phyloP scores from a whole-genome alignment of 192 early-diverging fungal genomes.

The Gonapodya sp. region DNA sequence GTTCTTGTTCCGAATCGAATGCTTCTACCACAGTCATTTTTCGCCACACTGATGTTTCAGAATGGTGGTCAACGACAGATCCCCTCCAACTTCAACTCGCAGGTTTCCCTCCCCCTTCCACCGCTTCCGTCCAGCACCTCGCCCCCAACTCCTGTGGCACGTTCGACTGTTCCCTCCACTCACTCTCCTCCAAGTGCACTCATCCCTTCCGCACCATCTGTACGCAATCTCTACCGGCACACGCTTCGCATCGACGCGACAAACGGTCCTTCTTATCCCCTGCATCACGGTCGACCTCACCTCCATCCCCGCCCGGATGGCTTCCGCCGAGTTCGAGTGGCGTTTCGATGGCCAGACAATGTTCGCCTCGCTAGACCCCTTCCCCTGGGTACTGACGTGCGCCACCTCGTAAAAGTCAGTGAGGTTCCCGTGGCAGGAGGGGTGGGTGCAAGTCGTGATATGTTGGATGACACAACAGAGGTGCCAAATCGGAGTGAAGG shows the following conservation, averaged over 20 bases:
- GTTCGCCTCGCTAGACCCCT: background rate
- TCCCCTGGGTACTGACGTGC: background rate
- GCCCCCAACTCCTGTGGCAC: background rate
- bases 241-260: background rate
- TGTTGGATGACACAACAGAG: background rate
- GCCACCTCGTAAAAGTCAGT: background rate
- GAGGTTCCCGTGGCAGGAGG: background rate
- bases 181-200: background rate
- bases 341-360: background rate
- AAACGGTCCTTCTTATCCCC: background rate
- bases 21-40: background rate
- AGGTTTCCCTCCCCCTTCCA: background rate
- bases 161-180: background rate
- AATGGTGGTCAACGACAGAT: too few relatives aligned
- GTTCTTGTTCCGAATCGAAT: too few relatives aligned
- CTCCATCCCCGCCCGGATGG: background rate
- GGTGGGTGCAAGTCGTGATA: background rate
- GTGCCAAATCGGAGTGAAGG: background rate
- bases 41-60: too few relatives aligned
- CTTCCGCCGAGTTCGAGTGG: background rate
- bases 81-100: background rate
- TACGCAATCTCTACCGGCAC: background rate
- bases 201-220: background rate
- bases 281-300: background rate
- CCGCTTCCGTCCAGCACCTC: background rate